Evolutionary conservation across 768 basidiomycete species (phyloP).

Genomic region (Pholiota microspora): DNA sequence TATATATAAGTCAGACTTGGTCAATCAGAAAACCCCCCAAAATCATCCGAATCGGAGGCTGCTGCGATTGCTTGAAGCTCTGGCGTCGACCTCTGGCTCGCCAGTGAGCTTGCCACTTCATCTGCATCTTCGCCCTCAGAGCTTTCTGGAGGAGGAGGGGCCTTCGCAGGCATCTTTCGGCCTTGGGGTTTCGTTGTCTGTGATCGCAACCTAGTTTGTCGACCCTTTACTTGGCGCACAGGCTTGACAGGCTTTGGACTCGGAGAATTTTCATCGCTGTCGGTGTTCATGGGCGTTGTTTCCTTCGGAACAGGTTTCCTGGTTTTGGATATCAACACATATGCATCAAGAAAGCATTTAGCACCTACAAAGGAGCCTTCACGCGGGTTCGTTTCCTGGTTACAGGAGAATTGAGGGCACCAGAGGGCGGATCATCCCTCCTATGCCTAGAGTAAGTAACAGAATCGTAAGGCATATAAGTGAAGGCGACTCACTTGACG

Average conservation of each 20-base stretch:
- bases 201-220: neutral
- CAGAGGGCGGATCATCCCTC: constrained; percentile 25
- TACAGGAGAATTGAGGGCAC: constrained; percentile 22
- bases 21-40: constrained; percentile 23
- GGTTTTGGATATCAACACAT: neutral
- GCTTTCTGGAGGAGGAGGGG: neutral
- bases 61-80: neutral
- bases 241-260: constrained; percentile 19
- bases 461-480: neutral
- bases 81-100: constrained; percentile 9
- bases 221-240: constrained; percentile 12
- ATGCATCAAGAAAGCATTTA: neutral
- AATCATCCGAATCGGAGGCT: constrained; percentile 25
- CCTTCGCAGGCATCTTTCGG: neutral
- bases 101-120: constrained; percentile 19
- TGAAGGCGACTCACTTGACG: constrained; percentile 23
- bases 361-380: constrained; percentile 25
- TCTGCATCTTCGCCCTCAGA: constrained; percentile 11
- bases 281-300: constrained; percentile 9
- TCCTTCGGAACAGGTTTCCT: constrained; percentile 14
- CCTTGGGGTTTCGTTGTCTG: neutral
- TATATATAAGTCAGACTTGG: neutral
- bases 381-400: constrained; percentile 27
- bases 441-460: constrained; percentile 14
- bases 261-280: constrained; percentile 15